phyloP scores from a whole-genome alignment of 768 basidiomycete species.

The Russula brevipes region DNA sequence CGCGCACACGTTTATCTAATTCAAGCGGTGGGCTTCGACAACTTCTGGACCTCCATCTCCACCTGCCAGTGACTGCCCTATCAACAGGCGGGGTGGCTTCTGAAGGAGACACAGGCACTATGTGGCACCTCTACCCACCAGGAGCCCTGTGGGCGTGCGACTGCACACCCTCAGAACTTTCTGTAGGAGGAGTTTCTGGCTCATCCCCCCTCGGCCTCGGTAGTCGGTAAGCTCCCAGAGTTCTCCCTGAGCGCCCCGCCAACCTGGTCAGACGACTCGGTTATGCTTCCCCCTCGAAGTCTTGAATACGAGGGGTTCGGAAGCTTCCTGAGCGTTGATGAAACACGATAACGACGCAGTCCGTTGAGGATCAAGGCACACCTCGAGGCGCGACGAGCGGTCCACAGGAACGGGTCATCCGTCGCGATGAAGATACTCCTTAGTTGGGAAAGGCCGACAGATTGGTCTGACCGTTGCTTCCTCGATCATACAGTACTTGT shows the following conservation, averaged over 20 bases:
- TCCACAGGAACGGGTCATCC: conserved; percentile 8
- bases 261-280: conserved; percentile 2
- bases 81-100: neutral
- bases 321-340: neutral
- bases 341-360: neutral
- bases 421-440: neutral
- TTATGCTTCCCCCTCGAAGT: neutral
- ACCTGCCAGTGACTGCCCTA: neutral
- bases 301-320: neutral
- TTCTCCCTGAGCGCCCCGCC: conserved; percentile 3
- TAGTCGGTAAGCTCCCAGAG: neutral
- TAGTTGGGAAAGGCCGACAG: neutral
- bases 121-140: neutral
- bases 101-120: neutral
- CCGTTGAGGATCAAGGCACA: neutral
- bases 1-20: neutral
- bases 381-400: neutral
- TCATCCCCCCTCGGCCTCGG: conserved; percentile 2
- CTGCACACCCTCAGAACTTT: neutral
- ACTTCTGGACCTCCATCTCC: neutral
- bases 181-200: conserved; percentile 1
- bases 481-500: neutral
- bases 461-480: neutral
- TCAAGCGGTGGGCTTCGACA: neutral
- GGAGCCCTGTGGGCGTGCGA: neutral